Base-by-base conservation (phyloP, 805 yeast species). In the Sugiyamaella americana region DNA sequence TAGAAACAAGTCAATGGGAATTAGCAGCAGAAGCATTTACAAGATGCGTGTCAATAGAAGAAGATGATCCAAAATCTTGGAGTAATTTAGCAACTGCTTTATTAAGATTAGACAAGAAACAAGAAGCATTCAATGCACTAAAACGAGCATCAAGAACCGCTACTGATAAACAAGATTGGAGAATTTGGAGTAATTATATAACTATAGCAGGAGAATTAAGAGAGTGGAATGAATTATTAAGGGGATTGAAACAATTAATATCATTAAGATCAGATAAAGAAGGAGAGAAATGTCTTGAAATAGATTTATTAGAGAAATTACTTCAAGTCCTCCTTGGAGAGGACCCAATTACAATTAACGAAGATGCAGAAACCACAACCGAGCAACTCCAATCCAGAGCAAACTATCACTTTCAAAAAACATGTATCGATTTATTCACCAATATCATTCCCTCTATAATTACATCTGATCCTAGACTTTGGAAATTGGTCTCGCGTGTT, bases 21-120 rank as follows among this genome's bases (percentile, higher is more conserved):
- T 65, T 84, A 38, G 95, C 97, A 0, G 81, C 95, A 0, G 94
- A 86, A 60, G 96, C 96, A 0, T 89, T 93, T 61, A 82, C 95
- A 0, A 73, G 97, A 58, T 87, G 96, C 67, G 89, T 88, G 26
- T 71, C 95, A 0, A 62, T 89, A 34, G 96, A 88, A 61, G 95
- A 85, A 20, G 74, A 81, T 0, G 87, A 80, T 58, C 72, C 89
- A 1, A 79, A 79, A 59, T 79, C 95, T 2, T 93, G 98, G 98
- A 81, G 95, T 8, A 93, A 93, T 60, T 72, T 93, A 56, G 87
- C 95, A 3, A 80, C 93, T 8, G 81, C 96, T 0, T 72, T 86
- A 46, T 66, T 88, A 35, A 76, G 75, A 51, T 59, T 75, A 44
- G 81, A 75, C 44, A 84, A 85, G 62, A 64, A 76, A 18, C 74